Evolutionary conservation across 176 grass and related monocot species (phyloP).

Genomic region (Musa beccarii): DNA sequence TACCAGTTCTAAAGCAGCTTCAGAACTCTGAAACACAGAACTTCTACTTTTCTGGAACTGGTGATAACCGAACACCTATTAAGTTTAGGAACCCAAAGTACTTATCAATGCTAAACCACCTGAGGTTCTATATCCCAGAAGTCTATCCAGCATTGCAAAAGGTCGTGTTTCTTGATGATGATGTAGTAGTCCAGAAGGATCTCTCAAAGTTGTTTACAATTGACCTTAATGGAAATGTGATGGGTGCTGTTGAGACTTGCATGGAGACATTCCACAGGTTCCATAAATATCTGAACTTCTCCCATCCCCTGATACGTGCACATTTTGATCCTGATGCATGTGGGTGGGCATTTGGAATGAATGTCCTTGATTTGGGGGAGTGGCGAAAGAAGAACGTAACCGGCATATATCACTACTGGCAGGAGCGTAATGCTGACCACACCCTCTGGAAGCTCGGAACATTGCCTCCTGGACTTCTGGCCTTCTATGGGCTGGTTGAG

Average conservation of each 20-base stretch:
- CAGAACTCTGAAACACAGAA: slow-evolving; percentile 77
- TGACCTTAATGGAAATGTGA: slow-evolving; percentile 85
- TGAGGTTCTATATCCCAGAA: slow-evolving; percentile 93
- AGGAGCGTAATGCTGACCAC: slow-evolving; percentile 87
- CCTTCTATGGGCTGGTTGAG: slow-evolving; percentile 87
- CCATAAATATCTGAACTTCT: slow-evolving; percentile 95
- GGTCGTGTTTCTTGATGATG: slow-evolving; percentile 96
- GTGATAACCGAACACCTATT: slow-evolving; percentile 54
- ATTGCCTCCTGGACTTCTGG: slow-evolving; percentile 79
- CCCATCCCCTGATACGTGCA: slow-evolving; percentile 74
- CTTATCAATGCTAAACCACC: slow-evolving; percentile 94
- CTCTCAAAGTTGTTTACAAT: slow-evolving; percentile 60
- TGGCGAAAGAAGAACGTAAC: slow-evolving; percentile 95
- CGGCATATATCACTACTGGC: slow-evolving; percentile 99
- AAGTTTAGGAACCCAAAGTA: slow-evolving; percentile 99
- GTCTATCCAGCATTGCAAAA: slow-evolving; percentile 77
- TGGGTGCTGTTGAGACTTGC: slow-evolving; percentile 98
- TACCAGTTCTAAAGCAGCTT: slow-evolving; percentile 86
- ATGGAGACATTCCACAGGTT: slow-evolving; percentile 99
- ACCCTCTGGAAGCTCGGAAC: slow-evolving; percentile 96
- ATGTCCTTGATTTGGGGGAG: slow-evolving; percentile 77
- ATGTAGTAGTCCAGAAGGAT: slow-evolving; percentile 85
- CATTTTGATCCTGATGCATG: slow-evolving; percentile 99
- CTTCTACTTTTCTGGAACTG: slow-evolving; percentile 84
- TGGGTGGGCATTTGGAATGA: slow-evolving; percentile 99